Evolutionary conservation across 2,329 filamentous ascomycete species (phyloP).

Genomic region (Fusarium sp.): DNA sequence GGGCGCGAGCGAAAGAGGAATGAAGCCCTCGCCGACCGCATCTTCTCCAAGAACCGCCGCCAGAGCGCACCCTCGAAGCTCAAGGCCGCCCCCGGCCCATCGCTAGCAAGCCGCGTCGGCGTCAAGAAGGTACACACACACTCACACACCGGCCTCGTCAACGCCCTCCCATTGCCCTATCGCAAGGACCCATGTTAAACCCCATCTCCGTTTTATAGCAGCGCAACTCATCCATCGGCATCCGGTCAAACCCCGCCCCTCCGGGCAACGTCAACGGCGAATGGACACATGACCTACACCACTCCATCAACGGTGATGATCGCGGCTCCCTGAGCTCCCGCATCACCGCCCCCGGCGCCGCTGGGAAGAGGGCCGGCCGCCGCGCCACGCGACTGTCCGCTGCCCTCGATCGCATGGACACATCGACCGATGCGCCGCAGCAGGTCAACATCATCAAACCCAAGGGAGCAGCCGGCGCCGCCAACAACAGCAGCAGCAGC

Average conservation of each 20-base stretch:
- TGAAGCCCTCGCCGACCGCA: conserved; percentile 73
- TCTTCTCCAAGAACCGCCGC: conserved; percentile 69
- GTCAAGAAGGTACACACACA: conserved; percentile 69
- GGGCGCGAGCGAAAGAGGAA: conserved; percentile 75
- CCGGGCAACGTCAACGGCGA: conserved; percentile 68
- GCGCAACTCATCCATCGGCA: conserved; percentile 37
- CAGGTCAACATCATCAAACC: conserved; percentile 49
- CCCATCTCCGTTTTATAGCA: conserved; percentile 25
- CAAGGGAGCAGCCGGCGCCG: conserved; percentile 10
- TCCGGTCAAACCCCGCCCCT: conserved; percentile 42
- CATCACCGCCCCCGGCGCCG: conserved; percentile 52
- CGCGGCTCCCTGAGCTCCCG: conserved; percentile 57
- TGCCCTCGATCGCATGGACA: conserved; percentile 54
- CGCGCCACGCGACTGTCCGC: conserved; percentile 53
- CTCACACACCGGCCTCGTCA: conserved; percentile 22
- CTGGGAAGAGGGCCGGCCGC: conserved; percentile 36
- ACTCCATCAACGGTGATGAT: conserved; percentile 49
- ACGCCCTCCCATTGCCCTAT: conserved; percentile 8
- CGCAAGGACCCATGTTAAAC: conserved; percentile 14
- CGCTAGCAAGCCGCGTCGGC: conserved; percentile 75
- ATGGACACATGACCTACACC: conserved; percentile 76
- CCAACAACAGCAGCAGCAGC: background rate
- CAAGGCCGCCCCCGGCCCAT: conserved; percentile 58
- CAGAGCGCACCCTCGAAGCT: conserved; percentile 62
- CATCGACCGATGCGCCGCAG: conserved; percentile 43